Conservation (phyloP, 345 rosid species). For the Syzygium oleosum region DNA sequence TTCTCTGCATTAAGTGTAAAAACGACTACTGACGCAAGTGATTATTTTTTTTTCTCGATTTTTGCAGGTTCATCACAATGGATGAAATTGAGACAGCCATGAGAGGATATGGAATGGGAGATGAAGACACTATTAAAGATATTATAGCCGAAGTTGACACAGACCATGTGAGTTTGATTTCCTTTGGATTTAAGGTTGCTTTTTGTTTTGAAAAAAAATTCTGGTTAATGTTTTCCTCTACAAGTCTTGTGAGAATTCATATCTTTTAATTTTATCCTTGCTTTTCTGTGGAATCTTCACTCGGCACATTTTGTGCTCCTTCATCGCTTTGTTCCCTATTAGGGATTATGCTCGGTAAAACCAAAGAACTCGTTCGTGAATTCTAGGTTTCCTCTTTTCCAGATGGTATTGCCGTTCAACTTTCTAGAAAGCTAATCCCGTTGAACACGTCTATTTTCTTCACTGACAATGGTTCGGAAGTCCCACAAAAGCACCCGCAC, state of each 20-base stretch:
- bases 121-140: conserved; percentile 62
- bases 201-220: neutral
- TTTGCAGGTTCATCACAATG: conserved; percentile 59
- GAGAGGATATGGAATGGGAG: conserved; percentile 83
- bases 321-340: neutral
- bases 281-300: neutral
- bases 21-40: neutral
- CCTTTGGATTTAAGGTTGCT: neutral
- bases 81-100: conserved; percentile 76
- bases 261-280: neutral
- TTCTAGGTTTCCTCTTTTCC: neutral
- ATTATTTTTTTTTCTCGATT: neutral
- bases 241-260: neutral
- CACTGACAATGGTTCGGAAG: neutral
- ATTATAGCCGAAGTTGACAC: conserved; percentile 87
- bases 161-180: conserved; percentile 46
- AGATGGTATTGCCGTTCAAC: neutral
- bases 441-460: neutral
- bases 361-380: neutral
- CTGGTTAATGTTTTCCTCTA: neutral
- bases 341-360: neutral
- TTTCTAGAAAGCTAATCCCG: neutral
- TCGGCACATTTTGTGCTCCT: neutral
- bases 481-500: neutral
- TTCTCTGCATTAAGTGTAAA: neutral